phyloP scores from a whole-genome alignment of 768 basidiomycete species.

The Boletellus ananiceps region DNA sequence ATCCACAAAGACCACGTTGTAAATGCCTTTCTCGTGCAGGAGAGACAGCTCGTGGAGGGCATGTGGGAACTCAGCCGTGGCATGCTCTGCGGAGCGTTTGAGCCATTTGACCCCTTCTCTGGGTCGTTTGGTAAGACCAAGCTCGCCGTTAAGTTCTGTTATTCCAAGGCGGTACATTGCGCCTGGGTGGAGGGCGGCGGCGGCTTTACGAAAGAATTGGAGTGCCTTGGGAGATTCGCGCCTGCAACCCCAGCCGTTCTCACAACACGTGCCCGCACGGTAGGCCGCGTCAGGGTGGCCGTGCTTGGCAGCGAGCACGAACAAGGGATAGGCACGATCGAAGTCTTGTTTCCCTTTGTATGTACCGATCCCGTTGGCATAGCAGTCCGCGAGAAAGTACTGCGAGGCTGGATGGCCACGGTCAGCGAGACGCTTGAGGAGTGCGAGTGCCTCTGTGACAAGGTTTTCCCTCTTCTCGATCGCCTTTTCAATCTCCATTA shows the following conservation, averaged over 20 bases:
- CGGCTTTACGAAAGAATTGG: constrained; percentile 91
- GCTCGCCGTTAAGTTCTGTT: constrained; percentile 93
- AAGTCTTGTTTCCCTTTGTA: constrained; percentile 90
- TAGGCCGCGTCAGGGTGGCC: constrained; percentile 94
- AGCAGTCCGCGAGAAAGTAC: constrained; percentile 98
- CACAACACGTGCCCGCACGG: constrained; percentile 94
- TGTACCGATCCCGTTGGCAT: constrained; percentile 96
- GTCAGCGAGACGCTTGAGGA: constrained; percentile 90
- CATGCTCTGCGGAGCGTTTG: constrained; percentile 92
- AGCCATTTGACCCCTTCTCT: constrained; percentile 99
- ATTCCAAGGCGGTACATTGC: constrained; percentile 97
- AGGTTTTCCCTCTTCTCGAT: constrained; percentile 82
- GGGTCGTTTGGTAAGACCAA: constrained; percentile 78
- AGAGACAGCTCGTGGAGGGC: constrained; percentile 92
- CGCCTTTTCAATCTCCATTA: constrained; percentile 77
- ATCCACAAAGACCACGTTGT: constrained; percentile 96
- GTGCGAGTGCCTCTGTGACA: constrained; percentile 77
- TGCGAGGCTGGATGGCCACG: constrained; percentile 92
- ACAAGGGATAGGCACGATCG: constrained; percentile 93
- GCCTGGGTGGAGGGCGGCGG: constrained; percentile 85
- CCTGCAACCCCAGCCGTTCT: constrained; percentile 98
- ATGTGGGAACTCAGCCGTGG: constrained; percentile 93
- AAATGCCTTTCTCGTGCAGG: constrained; percentile 94
- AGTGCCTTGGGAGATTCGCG: constrained; percentile 89
- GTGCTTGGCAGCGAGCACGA: constrained; percentile 94